Evolutionary conservation across 2,329 filamentous ascomycete species (phyloP).

Genomic region (Hymenoscyphus linearis): DNA sequence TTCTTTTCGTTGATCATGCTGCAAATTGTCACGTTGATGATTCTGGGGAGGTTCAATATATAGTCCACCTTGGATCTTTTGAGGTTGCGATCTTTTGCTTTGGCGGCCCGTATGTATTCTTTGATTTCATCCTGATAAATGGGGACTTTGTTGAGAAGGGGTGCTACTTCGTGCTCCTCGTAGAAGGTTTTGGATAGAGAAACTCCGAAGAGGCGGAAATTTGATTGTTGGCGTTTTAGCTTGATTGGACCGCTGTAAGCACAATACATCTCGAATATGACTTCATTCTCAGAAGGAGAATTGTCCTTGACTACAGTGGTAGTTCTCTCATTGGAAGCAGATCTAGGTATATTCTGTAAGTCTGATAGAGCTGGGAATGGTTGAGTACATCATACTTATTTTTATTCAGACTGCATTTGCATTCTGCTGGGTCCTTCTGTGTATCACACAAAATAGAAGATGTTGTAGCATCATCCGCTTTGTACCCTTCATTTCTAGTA

Average conservation of each 20-base stretch:
- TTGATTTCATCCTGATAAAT: slow-evolving; percentile 2
- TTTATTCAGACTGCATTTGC: background rate
- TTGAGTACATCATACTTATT: background rate
- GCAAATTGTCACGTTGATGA: background rate
- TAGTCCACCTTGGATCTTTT: background rate
- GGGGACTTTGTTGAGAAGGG: background rate
- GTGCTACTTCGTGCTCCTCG: background rate
- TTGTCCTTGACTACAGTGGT: background rate
- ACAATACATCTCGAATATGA: background rate
- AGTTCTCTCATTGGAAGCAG: background rate
- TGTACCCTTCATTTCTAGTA: background rate
- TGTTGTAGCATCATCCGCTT: background rate
- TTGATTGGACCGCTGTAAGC: background rate
- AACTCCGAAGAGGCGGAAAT: background rate
- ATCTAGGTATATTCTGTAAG: background rate
- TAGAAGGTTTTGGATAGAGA: background rate
- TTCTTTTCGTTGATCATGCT: background rate
- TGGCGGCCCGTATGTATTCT: background rate
- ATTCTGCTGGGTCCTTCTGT: background rate
- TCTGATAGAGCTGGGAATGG: background rate
- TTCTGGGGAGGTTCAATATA: background rate
- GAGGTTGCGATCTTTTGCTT: background rate
- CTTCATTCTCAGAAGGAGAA: background rate
- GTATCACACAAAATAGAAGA: background rate
- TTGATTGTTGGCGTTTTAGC: background rate